phyloP scores from a whole-genome alignment of 768 basidiomycete species.

The Mycena olivaceomarginata region DNA sequence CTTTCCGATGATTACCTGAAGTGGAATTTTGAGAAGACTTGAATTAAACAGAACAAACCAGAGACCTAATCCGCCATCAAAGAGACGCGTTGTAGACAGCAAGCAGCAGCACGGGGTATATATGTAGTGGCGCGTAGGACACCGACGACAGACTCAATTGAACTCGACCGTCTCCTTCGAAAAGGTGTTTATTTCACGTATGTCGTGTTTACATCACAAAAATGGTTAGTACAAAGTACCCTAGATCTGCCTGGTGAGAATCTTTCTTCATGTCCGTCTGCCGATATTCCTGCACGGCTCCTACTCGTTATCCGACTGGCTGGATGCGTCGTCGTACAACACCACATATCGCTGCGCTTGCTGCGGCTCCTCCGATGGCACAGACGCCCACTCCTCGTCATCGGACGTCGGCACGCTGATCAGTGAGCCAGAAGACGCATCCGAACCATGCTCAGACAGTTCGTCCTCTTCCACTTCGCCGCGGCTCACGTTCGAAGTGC shows the following conservation, averaged over 20 bases:
- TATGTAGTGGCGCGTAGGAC: no score
- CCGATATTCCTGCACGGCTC: conserved; percentile 29
- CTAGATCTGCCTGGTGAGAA: conserved; percentile 26
- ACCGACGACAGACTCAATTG: no score
- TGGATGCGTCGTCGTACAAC: conserved; percentile 78
- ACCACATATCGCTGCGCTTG: conserved; percentile 79
- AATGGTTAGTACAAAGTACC: conserved; percentile 26
- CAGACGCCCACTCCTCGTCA: conserved; percentile 69
- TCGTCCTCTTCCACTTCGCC: conserved; percentile 49
- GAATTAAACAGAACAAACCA: no score
- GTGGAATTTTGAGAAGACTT: no score
- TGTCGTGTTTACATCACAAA: conserved; percentile 41
- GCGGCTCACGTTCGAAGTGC: conserved; percentile 18
- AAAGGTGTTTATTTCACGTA: conserved; percentile 46
- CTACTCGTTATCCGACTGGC: conserved; percentile 64
- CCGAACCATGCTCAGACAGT: conserved; percentile 63
- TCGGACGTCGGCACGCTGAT: conserved; percentile 78
- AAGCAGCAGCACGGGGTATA: no score
- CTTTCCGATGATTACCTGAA: neutral
- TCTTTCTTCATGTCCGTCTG: neutral
- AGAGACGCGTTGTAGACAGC: no score
- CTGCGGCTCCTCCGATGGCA: conserved; percentile 49
- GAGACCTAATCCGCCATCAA: no score
- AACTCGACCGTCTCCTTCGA: conserved; percentile 12
- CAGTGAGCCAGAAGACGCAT: conserved; percentile 73